phyloP scores from a whole-genome alignment of 768 basidiomycete genomes.

The Lepiota subincarnata region DNA sequence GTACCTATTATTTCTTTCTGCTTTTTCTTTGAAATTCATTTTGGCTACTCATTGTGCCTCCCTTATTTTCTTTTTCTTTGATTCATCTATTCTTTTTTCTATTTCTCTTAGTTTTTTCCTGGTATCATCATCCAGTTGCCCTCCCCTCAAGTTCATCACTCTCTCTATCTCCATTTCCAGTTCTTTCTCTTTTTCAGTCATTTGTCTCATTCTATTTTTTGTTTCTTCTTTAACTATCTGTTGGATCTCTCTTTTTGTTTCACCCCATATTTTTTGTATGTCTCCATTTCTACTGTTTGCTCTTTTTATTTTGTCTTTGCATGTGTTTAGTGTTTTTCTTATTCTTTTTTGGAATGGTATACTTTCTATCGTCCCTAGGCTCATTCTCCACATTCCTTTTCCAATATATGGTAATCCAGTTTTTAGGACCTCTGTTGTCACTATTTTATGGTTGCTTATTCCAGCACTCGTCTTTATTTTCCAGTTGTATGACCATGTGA shows the following conservation, averaged over 20 bases:
- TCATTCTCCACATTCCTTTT: conserved; percentile 28
- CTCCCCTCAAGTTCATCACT: not conserved
- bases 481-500: conserved; percentile 20
- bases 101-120: not conserved
- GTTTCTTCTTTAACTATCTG: not conserved
- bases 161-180: not conserved
- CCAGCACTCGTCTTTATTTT: conserved; percentile 18
- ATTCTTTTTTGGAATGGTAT: conserved; percentile 5
- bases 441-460: conserved; percentile 28
- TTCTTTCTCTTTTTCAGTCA: not conserved
- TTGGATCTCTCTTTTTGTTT: not conserved
- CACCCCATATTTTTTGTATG: not conserved
- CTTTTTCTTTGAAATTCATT: not conserved
- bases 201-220: not conserved
- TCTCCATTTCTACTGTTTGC: not conserved
- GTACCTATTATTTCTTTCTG: not conserved
- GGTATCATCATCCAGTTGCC: not conserved
- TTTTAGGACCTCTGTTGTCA: conserved; percentile 18
- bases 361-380: conserved; percentile 17
- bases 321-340: not conserved
- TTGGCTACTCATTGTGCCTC: not conserved
- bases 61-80: not conserved
- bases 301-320: not conserved
- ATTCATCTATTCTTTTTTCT: not conserved
- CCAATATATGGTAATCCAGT: conserved; percentile 24